A percentile compares a stretch with the other conserved stretches of the same genome.
Evolutionary conservation across 2,329 filamentous ascomycete genomes (phyloP).

Genomic region (Aspergillus intermedius): DNA sequence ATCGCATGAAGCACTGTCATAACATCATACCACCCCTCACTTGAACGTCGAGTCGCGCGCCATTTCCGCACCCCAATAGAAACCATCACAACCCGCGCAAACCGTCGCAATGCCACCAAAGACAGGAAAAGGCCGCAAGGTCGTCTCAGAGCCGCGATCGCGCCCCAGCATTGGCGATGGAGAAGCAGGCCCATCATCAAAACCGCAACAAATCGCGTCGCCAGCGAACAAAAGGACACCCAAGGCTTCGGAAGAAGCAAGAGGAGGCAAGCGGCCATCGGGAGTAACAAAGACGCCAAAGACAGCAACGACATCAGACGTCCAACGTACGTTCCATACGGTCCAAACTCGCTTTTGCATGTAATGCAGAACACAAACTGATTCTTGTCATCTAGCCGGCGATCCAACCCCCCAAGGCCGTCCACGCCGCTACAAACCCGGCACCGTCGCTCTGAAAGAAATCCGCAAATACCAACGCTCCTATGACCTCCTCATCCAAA

Average conservation of each 20-base stretch:
- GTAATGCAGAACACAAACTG: slow-evolving; percentile 3
- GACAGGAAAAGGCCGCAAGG: slow-evolving; percentile 13
- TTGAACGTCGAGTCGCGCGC: not conserved
- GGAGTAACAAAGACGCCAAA: slow-evolving; percentile 9
- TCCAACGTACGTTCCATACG: slow-evolving; percentile 30
- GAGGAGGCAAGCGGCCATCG: slow-evolving; percentile 16
- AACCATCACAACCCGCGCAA: not conserved
- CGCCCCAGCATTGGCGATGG: slow-evolving; percentile 1
- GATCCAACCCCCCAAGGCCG: slow-evolving; percentile 63
- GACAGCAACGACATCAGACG: slow-evolving; percentile 18
- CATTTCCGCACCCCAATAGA: not conserved
- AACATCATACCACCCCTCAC: not conserved
- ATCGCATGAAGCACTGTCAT: not conserved
- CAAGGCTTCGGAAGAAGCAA: slow-evolving; percentile 14
- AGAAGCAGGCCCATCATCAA: slow-evolving; percentile 10
- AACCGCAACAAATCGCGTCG: slow-evolving; percentile 3
- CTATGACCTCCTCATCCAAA: slow-evolving; percentile 74
- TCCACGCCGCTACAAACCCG: slow-evolving; percentile 61
- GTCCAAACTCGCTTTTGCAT: not conserved
- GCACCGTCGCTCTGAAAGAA: slow-evolving; percentile 82
- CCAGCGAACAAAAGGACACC: slow-evolving; percentile 7
- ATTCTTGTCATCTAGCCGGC: slow-evolving; percentile 49
- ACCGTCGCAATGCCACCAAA: slow-evolving; percentile 25
- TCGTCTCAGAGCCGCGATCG: slow-evolving; percentile 5
- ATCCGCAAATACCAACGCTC: slow-evolving; percentile 86